Conservation (phyloP, 805 yeast species). For the Zygoascus ofunaensis region DNA sequence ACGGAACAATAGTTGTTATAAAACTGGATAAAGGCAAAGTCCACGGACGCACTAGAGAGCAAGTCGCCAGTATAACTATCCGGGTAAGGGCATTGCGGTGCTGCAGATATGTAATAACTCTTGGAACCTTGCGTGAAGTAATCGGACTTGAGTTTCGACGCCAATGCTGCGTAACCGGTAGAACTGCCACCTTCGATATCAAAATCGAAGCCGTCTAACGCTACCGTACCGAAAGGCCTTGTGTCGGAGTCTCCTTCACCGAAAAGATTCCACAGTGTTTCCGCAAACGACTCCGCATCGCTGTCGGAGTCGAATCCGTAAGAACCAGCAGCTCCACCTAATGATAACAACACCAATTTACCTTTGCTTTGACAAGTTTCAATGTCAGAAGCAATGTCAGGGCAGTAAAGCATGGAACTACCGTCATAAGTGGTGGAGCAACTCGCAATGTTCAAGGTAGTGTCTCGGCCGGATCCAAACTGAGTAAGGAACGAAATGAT, state of each 20-base stretch:
- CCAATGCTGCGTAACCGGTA: conserved; percentile 61
- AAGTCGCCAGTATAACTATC: conserved; percentile 61
- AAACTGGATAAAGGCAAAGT: conserved; percentile 79
- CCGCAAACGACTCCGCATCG: conserved; percentile 52
- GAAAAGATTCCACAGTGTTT: conserved; percentile 43
- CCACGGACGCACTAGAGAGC: conserved; percentile 59
- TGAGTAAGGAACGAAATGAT: conserved; percentile 59
- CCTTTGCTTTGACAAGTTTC: conserved; percentile 69
- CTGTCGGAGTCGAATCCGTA: conserved; percentile 45
- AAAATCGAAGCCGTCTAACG: conserved; percentile 76
- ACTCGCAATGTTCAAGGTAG: conserved; percentile 10
- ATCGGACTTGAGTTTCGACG: conserved; percentile 36
- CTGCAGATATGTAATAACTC: conserved; percentile 68
- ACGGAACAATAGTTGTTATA: conserved; percentile 70
- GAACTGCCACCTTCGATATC: conserved; percentile 56
- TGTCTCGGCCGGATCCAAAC: conserved; percentile 37
- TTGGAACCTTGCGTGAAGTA: conserved; percentile 43
- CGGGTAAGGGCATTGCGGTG: conserved; percentile 89
- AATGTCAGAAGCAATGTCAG: conserved; percentile 52
- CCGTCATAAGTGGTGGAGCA: conserved; percentile 23
- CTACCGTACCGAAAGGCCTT: conserved; percentile 59
- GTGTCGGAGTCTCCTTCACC: conserved; percentile 38
- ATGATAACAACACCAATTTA: conserved; percentile 63
- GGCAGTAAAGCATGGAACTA: conserved; percentile 36
- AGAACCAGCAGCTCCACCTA: conserved; percentile 62